A percentile compares a stretch with the other conserved stretches of the same genome.
Evolutionary conservation across 2,329 filamentous ascomycete species (phyloP).

Genomic region (Fusarium denticulatum): DNA sequence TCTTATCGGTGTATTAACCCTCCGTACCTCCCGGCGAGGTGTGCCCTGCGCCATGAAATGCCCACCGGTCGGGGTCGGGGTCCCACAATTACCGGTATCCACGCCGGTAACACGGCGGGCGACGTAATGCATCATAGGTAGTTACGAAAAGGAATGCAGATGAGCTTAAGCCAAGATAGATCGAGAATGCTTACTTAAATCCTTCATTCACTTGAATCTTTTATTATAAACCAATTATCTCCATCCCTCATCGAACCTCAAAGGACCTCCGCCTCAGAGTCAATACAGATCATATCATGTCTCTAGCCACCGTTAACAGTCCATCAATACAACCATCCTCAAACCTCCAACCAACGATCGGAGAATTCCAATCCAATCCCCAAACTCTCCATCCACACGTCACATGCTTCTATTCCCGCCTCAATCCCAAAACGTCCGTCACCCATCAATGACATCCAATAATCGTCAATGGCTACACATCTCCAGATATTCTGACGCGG

Average conservation of each 20-base stretch:
- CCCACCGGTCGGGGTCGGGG: background rate
- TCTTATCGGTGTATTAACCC: too few relatives aligned
- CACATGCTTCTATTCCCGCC: background rate
- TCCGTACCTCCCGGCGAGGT: background rate
- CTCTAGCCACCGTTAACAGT: background rate
- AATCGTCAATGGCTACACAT: constrained; percentile 2
- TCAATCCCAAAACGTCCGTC: constrained; percentile 13
- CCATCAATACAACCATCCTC: background rate
- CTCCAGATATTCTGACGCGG: constrained; percentile 3
- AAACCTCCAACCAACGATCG: background rate
- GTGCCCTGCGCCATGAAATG: background rate
- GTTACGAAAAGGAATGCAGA: background rate
- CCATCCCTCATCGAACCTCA: too few relatives aligned
- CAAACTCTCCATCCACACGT: background rate
- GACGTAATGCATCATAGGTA: background rate
- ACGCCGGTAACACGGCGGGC: background rate
- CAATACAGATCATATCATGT: background rate
- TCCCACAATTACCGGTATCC: background rate
- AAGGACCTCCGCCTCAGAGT: too few relatives aligned
- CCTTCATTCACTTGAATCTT: too few relatives aligned
- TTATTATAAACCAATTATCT: too few relatives aligned
- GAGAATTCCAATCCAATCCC: constrained; percentile 5
- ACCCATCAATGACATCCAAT: constrained; percentile 17
- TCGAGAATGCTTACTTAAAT: too few relatives aligned
- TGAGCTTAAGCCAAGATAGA: too few relatives aligned